Evolutionary conservation across 371 early-diverging fungal genomes (phyloP).

Genomic region (Mortierella sp.): DNA sequence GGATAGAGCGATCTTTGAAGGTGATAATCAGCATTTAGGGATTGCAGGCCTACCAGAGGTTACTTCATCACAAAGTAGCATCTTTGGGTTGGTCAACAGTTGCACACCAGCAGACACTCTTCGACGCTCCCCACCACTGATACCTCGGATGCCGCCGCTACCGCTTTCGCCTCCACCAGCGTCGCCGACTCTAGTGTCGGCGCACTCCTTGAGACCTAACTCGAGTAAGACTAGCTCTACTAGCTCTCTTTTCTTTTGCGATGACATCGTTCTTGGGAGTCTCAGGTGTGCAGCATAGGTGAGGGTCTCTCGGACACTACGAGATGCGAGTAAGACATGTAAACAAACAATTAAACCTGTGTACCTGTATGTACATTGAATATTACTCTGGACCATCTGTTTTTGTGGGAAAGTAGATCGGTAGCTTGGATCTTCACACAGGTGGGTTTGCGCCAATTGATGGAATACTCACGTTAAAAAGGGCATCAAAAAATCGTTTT

Average conservation of each 20-base stretch:
- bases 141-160: constrained; percentile 48
- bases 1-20: too few relatives aligned
- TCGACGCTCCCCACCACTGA: constrained; percentile 56
- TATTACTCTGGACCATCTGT: neutral
- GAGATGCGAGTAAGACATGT: too few relatives aligned
- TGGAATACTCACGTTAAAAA: constrained; percentile 37
- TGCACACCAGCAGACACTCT: constrained; percentile 53
- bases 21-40: neutral
- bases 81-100: constrained; percentile 48
- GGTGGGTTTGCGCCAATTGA: too few relatives aligned
- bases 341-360: too few relatives aligned
- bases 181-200: constrained; percentile 47
- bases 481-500: constrained; percentile 47
- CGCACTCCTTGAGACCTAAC: constrained; percentile 53
- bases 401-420: neutral
- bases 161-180: constrained; percentile 52
- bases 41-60: constrained; percentile 39
- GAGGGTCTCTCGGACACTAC: constrained; percentile 46
- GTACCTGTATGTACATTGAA: too few relatives aligned
- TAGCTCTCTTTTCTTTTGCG: constrained; percentile 36
- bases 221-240: constrained; percentile 50
- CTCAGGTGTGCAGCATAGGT: constrained; percentile 46
- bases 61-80: constrained; percentile 54
- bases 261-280: constrained; percentile 36
- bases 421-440: neutral